Evolutionary conservation across 495 filamentous ascomycete genomes (phyloP).

Genomic region (Filosporella fistucella): DNA sequence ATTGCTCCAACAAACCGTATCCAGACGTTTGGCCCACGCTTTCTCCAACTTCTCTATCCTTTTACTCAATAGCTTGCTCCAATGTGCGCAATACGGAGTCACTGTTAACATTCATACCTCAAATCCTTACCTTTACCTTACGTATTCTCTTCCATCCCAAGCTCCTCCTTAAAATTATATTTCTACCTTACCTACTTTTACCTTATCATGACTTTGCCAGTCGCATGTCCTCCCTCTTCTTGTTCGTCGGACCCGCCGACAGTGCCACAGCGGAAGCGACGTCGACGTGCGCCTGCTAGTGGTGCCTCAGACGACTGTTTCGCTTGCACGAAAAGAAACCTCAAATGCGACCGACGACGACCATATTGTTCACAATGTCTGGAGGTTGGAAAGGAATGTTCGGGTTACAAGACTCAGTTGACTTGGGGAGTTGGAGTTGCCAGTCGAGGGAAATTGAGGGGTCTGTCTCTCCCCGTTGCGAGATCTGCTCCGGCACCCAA

Average conservation of each 20-base stretch:
- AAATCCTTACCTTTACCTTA: background rate
- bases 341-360: slow-evolving; percentile 85
- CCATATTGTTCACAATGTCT: slow-evolving; percentile 96
- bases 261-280: slow-evolving; percentile 64
- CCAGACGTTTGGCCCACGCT: slow-evolving; percentile 14
- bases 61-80: slow-evolving; percentile 9
- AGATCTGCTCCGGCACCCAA: slow-evolving; percentile 56
- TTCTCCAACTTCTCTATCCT: background rate
- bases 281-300: slow-evolving; percentile 81
- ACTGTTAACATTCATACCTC: background rate
- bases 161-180: background rate
- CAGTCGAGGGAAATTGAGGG: slow-evolving; percentile 90
- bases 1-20: slow-evolving; percentile 5
- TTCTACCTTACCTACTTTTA: background rate
- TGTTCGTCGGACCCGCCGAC: slow-evolving; percentile 18
- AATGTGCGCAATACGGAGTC: slow-evolving; percentile 4
- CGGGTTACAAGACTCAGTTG: slow-evolving; percentile 94
- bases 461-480: slow-evolving; percentile 78
- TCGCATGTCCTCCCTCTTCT: slow-evolving; percentile 23
- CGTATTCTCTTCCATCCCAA: background rate
- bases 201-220: slow-evolving; percentile 24
- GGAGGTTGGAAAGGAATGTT: slow-evolving; percentile 87
- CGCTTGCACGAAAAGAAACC: slow-evolving; percentile 76
- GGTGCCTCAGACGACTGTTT: slow-evolving; percentile 96
- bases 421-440: slow-evolving; percentile 98